Conservation (phyloP, 2,329 filamentous ascomycete species). For the Penicillium sp. region DNA sequence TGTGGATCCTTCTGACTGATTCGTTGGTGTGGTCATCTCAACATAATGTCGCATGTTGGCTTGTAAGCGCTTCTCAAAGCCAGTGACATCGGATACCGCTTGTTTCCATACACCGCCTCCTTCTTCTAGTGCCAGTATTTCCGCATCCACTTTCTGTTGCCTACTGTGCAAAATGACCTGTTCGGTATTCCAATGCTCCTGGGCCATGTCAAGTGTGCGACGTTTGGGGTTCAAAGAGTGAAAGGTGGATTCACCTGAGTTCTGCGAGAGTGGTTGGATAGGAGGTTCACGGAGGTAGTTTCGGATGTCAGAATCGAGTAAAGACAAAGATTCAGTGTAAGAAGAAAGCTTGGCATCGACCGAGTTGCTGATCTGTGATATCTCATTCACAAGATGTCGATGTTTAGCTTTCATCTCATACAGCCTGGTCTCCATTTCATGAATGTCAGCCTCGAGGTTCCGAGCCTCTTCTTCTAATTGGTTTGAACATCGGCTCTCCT, state of each 20-base stretch:
- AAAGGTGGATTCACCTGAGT: conserved; percentile 41
- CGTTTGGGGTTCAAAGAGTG: conserved; percentile 54
- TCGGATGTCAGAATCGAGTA: conserved; percentile 56
- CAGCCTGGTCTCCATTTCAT: conserved; percentile 55
- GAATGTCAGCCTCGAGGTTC: conserved; percentile 55
- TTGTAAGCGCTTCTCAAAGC: conserved; percentile 47
- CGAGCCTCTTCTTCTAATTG: conserved; percentile 52
- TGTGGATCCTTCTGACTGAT: conserved; percentile 10
- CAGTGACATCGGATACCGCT: conserved; percentile 50
- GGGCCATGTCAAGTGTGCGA: conserved; percentile 59
- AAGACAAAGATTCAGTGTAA: conserved; percentile 55
- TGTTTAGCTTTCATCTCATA: conserved; percentile 56
- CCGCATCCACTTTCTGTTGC: conserved; percentile 49
- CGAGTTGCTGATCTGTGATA: conserved; percentile 55
- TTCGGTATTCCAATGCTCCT: conserved; percentile 56
- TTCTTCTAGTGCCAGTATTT: conserved; percentile 58
- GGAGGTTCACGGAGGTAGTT: conserved; percentile 52
- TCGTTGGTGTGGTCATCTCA: conserved; percentile 22
- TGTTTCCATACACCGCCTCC: conserved; percentile 60
- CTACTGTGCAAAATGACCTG: conserved; percentile 45
- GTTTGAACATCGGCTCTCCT: conserved; percentile 45
- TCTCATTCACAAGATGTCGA: conserved; percentile 51
- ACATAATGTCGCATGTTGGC: conserved; percentile 34
- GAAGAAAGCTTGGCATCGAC: conserved; percentile 59
- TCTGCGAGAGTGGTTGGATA: conserved; percentile 36